Base-by-base conservation (phyloP, 2,329 filamentous ascomycete genomes). In the Cordyceps fumosorosea region DNA sequence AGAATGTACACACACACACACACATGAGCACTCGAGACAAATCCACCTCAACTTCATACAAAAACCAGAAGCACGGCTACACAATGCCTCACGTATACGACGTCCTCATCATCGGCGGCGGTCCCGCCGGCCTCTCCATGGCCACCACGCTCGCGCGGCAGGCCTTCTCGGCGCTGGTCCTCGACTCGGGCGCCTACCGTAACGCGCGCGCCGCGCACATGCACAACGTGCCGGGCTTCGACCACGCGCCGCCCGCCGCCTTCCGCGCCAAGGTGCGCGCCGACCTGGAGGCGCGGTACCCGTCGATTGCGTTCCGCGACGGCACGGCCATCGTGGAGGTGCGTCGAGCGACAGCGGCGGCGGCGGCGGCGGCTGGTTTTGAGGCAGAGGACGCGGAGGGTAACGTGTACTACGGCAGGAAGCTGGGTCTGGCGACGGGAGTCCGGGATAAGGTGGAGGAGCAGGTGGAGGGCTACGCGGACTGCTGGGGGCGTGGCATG, bases 381-480 rank as follows among this genome's bases (percentile, higher is more conserved):
- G 68, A 71, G 48, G 72, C 72, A 0, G 65, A 70, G 0, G 83
- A 84, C 63, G 72, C 68, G 1, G 42, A 72, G 0, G 81, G 80
- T 0, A 67, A 70, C 2, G 68, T 66, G 0, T 86, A 79, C 66
- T 65, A 70, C 11, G 83, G 83, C 0, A 75, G 75, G 53, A 86
- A 83, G 63, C 59, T 88, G 1, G 78, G 84, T 0, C 70, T 88
- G 0, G 84, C 82, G 0, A 83, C 74, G 0, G 85, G 85, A 0
- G 75, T 82, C 0, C 70, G 67, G 26, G 85, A 88, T 65, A 65
- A 82, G 0, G 67, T 80, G 37, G 80, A 80, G 0, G 74, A 68
- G 2, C 67, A 79, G 16, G 79, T 86, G 2, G 67, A 75, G 2
- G 84, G 85, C 0, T 87, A 83, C 64, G 73, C 65, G 0, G 80